These are phyloP conservation scores for Aureobasidium lini DNA, from an alignment of 2,329 filamentous ascomycete species.

Conservation along the genomic window DNA sequence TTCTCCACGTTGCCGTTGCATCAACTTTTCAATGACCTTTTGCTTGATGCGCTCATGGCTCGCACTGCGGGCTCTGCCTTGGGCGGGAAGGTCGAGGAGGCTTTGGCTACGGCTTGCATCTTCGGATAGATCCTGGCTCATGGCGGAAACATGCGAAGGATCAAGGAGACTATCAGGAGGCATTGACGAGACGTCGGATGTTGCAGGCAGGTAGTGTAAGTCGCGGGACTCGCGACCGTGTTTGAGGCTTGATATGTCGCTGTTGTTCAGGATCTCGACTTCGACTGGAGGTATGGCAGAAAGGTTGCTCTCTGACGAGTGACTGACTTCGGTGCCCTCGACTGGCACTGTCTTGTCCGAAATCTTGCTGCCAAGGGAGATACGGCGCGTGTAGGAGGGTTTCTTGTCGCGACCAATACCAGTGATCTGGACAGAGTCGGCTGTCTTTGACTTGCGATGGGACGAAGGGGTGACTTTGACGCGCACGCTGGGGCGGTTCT, in stretches of 20 bases:
- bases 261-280: slow-evolving; percentile 71
- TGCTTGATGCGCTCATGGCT: slow-evolving; percentile 61
- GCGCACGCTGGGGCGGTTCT: slow-evolving; percentile 71
- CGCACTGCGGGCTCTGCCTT: slow-evolving; percentile 53
- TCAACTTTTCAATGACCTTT: slow-evolving; percentile 61
- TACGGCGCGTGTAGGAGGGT: slow-evolving; percentile 60
- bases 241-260: slow-evolving; percentile 55
- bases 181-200: slow-evolving; percentile 83
- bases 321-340: slow-evolving; percentile 48
- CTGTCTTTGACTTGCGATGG: slow-evolving; percentile 45
- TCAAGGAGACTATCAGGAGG: slow-evolving; percentile 65
- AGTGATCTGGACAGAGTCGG: slow-evolving; percentile 80
- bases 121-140: slow-evolving; percentile 43
- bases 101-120: slow-evolving; percentile 24
- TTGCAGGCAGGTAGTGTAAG: slow-evolving; percentile 55
- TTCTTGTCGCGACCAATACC: slow-evolving; percentile 68
- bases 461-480: slow-evolving; percentile 72
- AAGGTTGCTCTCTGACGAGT: slow-evolving; percentile 74
- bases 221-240: slow-evolving; percentile 40
- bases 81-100: slow-evolving; percentile 48
- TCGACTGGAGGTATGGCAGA: slow-evolving; percentile 66
- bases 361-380: slow-evolving; percentile 50
- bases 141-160: slow-evolving; percentile 30
- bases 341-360: slow-evolving; percentile 25
- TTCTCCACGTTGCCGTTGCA: slow-evolving; percentile 41